Percentiles rank a stretch among this genome's conserved stretches.
Conservation (phyloP, 1,284 basidiomycete genomes). For the Rhodotorula sp. region DNA sequence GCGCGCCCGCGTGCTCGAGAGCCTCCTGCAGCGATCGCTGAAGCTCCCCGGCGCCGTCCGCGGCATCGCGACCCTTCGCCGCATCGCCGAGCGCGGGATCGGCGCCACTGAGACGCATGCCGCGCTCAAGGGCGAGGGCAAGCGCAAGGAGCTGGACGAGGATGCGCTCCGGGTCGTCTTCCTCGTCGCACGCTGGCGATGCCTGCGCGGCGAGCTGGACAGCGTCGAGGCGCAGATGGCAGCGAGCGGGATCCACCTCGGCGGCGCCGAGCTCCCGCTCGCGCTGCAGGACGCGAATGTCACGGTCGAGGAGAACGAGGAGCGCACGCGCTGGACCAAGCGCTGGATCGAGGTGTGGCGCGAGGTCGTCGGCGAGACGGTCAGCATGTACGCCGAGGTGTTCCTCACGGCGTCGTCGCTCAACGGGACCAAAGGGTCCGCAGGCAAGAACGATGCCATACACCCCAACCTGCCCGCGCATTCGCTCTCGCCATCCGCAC, state of each 20-base stretch:
- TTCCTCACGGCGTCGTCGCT: constrained; percentile 67
- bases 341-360: constrained; percentile 88
- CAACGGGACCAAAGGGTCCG: not conserved
- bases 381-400: constrained; percentile 84
- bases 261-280: constrained; percentile 20
- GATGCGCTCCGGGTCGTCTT: constrained; percentile 68
- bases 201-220: constrained; percentile 57
- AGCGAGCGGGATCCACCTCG: constrained; percentile 53
- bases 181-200: constrained; percentile 63
- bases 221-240: constrained; percentile 52
- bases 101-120: constrained; percentile 1
- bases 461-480: constrained; percentile 15
- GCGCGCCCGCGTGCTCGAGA: constrained; percentile 67
- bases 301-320: constrained; percentile 53
- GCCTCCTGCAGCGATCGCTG: constrained; percentile 71
- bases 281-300: constrained; percentile 2
- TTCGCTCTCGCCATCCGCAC: constrained; percentile 49
- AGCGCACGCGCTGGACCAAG: constrained; percentile 74
- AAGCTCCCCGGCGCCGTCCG: constrained; percentile 89
- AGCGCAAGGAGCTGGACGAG: constrained; percentile 55
- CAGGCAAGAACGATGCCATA: constrained; percentile 29
- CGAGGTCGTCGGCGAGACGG: constrained; percentile 86
- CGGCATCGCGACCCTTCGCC: constrained; percentile 77
- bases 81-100: constrained; percentile 59
- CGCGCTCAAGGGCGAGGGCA: not conserved